Evolutionary conservation across 1,139 yeast species (phyloP), one percentile per base, ranked within the genome.

Genomic region (Diutina pseudorugosa): DNA sequence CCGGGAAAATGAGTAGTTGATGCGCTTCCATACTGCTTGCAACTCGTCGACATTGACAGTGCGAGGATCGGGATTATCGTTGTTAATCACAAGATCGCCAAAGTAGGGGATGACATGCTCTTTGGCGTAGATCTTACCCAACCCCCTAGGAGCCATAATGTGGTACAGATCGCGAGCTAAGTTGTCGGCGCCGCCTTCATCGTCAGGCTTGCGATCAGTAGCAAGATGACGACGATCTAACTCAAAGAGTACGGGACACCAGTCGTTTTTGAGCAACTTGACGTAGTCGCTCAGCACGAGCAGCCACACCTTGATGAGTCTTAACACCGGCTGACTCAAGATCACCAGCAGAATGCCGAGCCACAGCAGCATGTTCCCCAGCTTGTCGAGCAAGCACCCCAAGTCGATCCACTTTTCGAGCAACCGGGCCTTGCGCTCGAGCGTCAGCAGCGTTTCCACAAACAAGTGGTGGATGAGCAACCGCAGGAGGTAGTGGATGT

Each of bases 291-390:
- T 73, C 12, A 87, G 79, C 3, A 91, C 88, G 54, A 75, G 71
- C 9, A 85, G 72, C 98, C 98, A 93, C 2, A 90, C 77, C 56
- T 79, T 77, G 27, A 79, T 71, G 52, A 93, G 70, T 57, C 98
- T 76, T 55, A 91, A 69, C 2, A 91, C 76, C 0, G 97, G 95
- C 53, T 85, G 82, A 0, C 96, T 87, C 60, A 96, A 83, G 2
- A 91, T 75, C 1, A 86, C 77, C 1, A 94, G 83, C 1, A 96
- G 90, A 58, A 91, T 83, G 1, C 96, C 96, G 41, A 89, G 70
- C 98, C 98, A 93, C 33, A 95, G 85, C 0, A 91, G 91, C 93
- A 90, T 88, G 63, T 93, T 95, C 51, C 98, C 98, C 27, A 80
- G 71, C 57, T 80, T 80, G 62, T 89, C 95, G 56, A 91, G 77